Percentiles rank a stretch among this genome's conserved stretches.
These are phyloP conservation scores for Penicillium macrosclerotiorum DNA, from an alignment of 495 filamentous ascomycete species.

Conservation along the genomic window DNA sequence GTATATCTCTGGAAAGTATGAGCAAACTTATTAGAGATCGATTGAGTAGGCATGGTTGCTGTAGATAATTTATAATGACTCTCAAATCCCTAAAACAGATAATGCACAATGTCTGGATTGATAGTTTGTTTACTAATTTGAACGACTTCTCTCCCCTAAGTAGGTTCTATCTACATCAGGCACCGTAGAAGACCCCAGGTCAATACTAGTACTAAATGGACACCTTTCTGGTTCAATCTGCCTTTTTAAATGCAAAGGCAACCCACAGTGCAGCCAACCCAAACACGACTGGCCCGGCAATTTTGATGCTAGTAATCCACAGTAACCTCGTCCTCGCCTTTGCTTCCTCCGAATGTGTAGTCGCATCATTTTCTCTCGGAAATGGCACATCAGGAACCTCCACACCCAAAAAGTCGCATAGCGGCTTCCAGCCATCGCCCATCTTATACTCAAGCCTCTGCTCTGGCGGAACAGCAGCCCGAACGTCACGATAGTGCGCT, in stretches of 20 bases:
- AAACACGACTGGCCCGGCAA: constrained; percentile 1
- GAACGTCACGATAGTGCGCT: background rate
- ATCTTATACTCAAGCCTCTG: constrained; percentile 2
- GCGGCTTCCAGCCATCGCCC: constrained; percentile 3
- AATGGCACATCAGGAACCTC: constrained; percentile 5
- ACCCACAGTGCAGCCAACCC: constrained; percentile 1
- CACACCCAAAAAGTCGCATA: constrained; percentile 5
- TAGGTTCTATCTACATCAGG: too few species aligned
- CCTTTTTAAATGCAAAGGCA: constrained; percentile 1
- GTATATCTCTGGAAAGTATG: too few species aligned
- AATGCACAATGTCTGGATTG: background rate
- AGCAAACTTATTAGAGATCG: too few species aligned
- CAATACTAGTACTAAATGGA: too few species aligned
- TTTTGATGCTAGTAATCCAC: background rate
- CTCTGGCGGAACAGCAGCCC: background rate
- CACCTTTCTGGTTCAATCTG: too few species aligned
- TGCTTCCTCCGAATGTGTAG: background rate
- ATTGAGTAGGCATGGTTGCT: too few species aligned
- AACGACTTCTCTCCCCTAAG: too few species aligned
- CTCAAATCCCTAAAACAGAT: background rate
- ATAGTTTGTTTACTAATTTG: too few species aligned
- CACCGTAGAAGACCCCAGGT: too few species aligned
- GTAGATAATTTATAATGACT: too few species aligned
- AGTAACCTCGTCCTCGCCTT: constrained; percentile 1
- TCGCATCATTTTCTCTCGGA: constrained; percentile 5